Evolutionary conservation across 2,329 filamentous ascomycete genomes (phyloP), one percentile per base, ranked within the genome.

Genomic region (Verticillium longisporum): DNA sequence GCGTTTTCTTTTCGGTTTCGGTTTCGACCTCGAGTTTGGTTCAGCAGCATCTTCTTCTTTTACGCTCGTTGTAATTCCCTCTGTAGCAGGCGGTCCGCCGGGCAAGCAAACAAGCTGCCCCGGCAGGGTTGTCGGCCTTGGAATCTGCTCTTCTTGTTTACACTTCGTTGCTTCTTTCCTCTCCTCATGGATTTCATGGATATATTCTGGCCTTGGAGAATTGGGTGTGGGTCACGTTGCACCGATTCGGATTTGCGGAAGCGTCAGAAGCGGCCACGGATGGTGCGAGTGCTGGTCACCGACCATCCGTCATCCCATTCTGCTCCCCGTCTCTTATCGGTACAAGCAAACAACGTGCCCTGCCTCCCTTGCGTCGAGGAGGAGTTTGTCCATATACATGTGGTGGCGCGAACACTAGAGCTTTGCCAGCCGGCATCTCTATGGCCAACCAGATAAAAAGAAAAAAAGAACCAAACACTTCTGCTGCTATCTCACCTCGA

Each of bases 61-160:
- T 81, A 82, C 79, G 71, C 74, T 80, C 78, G 77, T 83, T 81
- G 77, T 80, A 80, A 80, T 80, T 50, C 45, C 45, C 73, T 70
- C 70, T 69, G 67, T 65, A 70, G 71, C 69, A 68, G 72, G 68
- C 70, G 70, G 70, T 66, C 45, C 45, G 72, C 69, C 77, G 72
- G 74, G 68, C 70, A 71, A 69, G 70, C 68, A 68, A 68, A 66
- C 62, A 65, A 69, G 72, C 69, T 68, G 66, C 68, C 65, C 55
- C 62, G 62, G 68, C 67, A 69, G 66, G 61, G 65, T 55, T 59
- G 61, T 61, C 63, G 64, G 64, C 59, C 66, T 54, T 54, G 59
- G 61, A 38, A 45, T 57, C 55, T 58, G 68, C 66, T 66, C 68
- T 75, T 75, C 70, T 73, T 74, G 73, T 74, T 71, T 73, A 70